phyloP scores from a whole-genome alignment of 129 eudicot species.

The Scalesia atractyloides region DNA sequence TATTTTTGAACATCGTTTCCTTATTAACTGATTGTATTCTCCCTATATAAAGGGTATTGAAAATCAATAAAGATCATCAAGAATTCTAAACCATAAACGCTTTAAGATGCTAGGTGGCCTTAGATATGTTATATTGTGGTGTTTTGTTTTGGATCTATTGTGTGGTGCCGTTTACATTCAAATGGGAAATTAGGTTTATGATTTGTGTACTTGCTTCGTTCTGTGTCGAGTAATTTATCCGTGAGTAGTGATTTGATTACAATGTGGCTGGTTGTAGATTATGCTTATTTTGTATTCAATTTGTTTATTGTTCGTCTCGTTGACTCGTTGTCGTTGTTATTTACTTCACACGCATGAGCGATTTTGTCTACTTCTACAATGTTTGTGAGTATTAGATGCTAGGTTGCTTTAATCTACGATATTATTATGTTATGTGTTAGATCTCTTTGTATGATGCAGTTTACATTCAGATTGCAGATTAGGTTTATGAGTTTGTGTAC shows the following conservation, averaged over 20 bases:
- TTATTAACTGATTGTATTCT: too few relatives aligned
- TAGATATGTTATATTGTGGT: neutral
- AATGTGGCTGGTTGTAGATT: conserved; percentile 1
- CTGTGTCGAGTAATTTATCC: neutral
- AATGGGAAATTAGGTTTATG: conserved; percentile 25
- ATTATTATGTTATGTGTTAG: conserved; percentile 9
- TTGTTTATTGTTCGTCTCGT: conserved; percentile 6
- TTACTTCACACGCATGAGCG: conserved; percentile 1
- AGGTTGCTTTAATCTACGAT: neutral
- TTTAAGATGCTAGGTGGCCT: too few relatives aligned
- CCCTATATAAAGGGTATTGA: too few relatives aligned
- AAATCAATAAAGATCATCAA: too few relatives aligned
- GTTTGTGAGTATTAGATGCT: conserved; percentile 14
- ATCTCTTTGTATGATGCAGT: conserved; percentile 11
- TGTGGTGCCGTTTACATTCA: conserved; percentile 6
- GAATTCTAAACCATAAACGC: too few relatives aligned
- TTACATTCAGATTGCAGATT: conserved; percentile 15
- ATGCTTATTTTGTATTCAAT: neutral
- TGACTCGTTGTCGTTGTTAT: neutral
- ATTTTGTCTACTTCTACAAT: neutral
- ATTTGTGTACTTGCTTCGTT: conserved; percentile 4
- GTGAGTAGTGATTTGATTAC: conserved; percentile 12
- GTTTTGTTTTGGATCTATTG: conserved; percentile 12
- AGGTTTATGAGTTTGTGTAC: conserved; percentile 21
- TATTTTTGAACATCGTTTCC: too few relatives aligned